These are phyloP conservation scores for Xerocomus amazonicus DNA, from an alignment of 1,284 basidiomycete genomes.

Conservation along the genomic window DNA sequence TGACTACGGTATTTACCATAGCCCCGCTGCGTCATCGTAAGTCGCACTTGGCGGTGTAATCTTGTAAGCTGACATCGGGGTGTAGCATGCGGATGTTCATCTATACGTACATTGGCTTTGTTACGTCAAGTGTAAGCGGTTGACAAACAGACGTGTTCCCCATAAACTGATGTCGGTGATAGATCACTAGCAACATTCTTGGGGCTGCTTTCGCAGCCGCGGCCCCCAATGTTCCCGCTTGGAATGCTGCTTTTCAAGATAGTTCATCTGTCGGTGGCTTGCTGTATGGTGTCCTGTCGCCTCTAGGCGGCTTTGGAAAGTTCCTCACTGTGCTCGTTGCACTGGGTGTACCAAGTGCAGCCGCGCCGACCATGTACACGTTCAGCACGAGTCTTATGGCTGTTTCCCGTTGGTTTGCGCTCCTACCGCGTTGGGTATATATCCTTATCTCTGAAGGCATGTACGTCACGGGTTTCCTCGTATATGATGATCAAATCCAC, in stretches of 20 bases:
- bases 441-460: constrained; percentile 71
- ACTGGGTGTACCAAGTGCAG: constrained; percentile 48
- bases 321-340: constrained; percentile 46
- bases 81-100: constrained; percentile 51
- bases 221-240: constrained; percentile 52
- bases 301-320: constrained; percentile 55
- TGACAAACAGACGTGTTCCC: not conserved
- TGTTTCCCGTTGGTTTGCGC: constrained; percentile 43
- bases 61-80: not conserved
- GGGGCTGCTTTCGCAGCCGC: constrained; percentile 63
- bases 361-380: constrained; percentile 75
- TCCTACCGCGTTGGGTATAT: constrained; percentile 70
- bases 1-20: constrained; percentile 61
- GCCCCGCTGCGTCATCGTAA: constrained; percentile 46
- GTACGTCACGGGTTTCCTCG: constrained; percentile 33
- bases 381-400: constrained; percentile 74
- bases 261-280: constrained; percentile 57
- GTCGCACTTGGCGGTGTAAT: constrained; percentile 3
- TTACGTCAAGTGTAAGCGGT: constrained; percentile 49
- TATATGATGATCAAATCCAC: not conserved
- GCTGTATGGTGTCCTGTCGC: constrained; percentile 50
- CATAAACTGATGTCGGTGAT: constrained; percentile 2
- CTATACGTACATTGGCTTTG: constrained; percentile 64
- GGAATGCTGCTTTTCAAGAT: constrained; percentile 52
- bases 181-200: constrained; percentile 58